These are phyloP conservation scores for Termitomyces titanicus DNA, from an alignment of 768 basidiomycete species.

Conservation along the genomic window DNA sequence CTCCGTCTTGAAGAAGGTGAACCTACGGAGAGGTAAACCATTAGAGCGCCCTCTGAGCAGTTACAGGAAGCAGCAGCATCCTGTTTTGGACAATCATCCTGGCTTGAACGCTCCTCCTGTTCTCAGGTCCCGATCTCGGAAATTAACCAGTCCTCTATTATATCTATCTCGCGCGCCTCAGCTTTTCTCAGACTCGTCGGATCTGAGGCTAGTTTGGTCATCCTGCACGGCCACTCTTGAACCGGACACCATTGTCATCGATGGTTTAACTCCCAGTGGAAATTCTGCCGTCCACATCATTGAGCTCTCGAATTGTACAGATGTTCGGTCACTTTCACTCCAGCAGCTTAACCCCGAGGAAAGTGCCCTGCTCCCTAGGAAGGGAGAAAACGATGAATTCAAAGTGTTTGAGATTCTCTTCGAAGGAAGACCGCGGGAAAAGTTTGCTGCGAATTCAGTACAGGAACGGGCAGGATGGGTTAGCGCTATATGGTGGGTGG, in stretches of 20 bases:
- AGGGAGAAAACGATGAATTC: slow-evolving; percentile 34
- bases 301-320: slow-evolving; percentile 47
- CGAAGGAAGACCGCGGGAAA: slow-evolving; percentile 46
- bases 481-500: slow-evolving; percentile 64
- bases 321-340: slow-evolving; percentile 56
- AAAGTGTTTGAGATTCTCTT: slow-evolving; percentile 67
- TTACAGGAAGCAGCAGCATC: slow-evolving; percentile 17
- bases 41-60: slow-evolving; percentile 12
- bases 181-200: slow-evolving; percentile 12
- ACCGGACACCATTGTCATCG: slow-evolving; percentile 37
- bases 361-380: slow-evolving; percentile 33
- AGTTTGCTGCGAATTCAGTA: slow-evolving; percentile 58
- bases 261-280: slow-evolving; percentile 39
- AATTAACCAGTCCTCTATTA: slow-evolving; percentile 37
- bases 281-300: slow-evolving; percentile 38
- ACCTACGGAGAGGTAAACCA: slow-evolving; percentile 20
- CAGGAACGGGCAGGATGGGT: slow-evolving; percentile 72
- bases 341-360: slow-evolving; percentile 43
- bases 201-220: slow-evolving; percentile 43
- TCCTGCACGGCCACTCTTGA: slow-evolving; percentile 37
- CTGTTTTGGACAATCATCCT: not conserved
- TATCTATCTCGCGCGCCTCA: slow-evolving; percentile 38
- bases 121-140: slow-evolving; percentile 10
- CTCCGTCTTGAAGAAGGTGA: slow-evolving; percentile 54
- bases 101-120: slow-evolving; percentile 7